phyloP scores from a whole-genome alignment of 169 alveolate genomes.

The Eimeria tenella region DNA sequence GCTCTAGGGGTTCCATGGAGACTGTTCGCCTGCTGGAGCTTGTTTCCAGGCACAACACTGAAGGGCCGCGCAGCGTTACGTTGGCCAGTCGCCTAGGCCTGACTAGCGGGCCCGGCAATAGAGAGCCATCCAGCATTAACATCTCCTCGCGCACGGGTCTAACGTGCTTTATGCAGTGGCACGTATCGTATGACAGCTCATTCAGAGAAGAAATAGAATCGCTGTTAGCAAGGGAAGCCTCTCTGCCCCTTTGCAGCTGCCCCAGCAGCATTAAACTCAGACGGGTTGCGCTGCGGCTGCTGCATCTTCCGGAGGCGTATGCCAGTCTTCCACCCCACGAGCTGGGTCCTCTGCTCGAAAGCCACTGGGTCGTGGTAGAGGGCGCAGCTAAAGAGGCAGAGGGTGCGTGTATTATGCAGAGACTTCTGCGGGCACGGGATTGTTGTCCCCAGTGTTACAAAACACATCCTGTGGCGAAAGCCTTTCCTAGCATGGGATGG shows the following conservation, averaged over 20 bases:
- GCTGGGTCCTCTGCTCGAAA: slow-evolving; percentile 57
- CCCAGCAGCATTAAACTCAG: slow-evolving; percentile 35
- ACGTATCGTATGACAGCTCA: slow-evolving; percentile 29
- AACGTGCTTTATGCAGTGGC: slow-evolving; percentile 68
- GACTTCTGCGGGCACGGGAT: slow-evolving; percentile 48
- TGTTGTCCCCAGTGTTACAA: slow-evolving; percentile 57
- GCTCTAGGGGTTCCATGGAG: slow-evolving; percentile 36
- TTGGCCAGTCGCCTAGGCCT: slow-evolving; percentile 13
- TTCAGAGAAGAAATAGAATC: slow-evolving; percentile 43
- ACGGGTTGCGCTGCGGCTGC: slow-evolving; percentile 44
- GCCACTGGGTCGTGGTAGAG: slow-evolving; percentile 67
- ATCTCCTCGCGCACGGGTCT: neutral
- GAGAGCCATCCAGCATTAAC: neutral
- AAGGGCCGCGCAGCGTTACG: slow-evolving; percentile 35
- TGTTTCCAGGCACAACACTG: slow-evolving; percentile 17
- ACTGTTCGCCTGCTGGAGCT: slow-evolving; percentile 50
- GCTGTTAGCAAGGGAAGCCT: slow-evolving; percentile 30
- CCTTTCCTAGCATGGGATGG: slow-evolving; percentile 57
- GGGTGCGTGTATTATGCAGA: slow-evolving; percentile 35
- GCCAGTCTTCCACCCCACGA: slow-evolving; percentile 57
- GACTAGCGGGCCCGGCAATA: neutral
- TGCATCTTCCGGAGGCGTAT: slow-evolving; percentile 37
- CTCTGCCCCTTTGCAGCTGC: slow-evolving; percentile 60
- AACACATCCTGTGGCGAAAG: slow-evolving; percentile 57
- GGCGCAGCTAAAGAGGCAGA: slow-evolving; percentile 28